Conservation (phyloP, 73 alveolate genomes). For the Paramecium pentaurelia region DNA sequence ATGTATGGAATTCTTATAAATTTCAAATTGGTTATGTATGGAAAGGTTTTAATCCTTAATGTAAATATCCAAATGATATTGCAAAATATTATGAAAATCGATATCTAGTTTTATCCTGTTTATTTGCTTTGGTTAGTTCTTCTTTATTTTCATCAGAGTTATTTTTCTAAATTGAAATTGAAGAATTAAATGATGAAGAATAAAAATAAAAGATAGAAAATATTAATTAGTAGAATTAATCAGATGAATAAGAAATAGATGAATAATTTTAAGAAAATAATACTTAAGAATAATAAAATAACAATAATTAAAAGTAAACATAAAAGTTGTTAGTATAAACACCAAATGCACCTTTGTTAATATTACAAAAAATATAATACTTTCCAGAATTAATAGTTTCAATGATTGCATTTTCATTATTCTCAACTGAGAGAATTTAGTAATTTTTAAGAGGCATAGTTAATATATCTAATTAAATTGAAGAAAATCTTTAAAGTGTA, state of each 20-base stretch:
- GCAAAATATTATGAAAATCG: slow-evolving; percentile 8
- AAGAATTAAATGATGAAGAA: background rate
- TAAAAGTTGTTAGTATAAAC: background rate
- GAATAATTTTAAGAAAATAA: background rate
- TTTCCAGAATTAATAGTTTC: slow-evolving; percentile 25
- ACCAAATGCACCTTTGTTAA: slow-evolving; percentile 17
- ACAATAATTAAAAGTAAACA: background rate
- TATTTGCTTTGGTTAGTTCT: background rate
- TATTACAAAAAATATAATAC: background rate
- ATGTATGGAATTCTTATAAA: background rate
- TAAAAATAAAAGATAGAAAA: background rate
- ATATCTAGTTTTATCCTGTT: background rate
- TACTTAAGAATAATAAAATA: background rate
- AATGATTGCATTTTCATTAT: background rate
- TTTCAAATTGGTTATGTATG: background rate
- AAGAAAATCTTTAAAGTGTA: background rate
- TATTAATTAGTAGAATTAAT: background rate
- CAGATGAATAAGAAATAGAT: background rate
- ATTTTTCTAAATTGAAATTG: background rate
- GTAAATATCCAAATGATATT: slow-evolving; percentile 7
- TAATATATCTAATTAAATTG: background rate
- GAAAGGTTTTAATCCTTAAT: background rate
- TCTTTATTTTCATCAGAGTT: background rate
- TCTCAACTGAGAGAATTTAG: background rate
- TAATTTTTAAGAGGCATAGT: background rate